Evolutionary conservation across 169 alveolate species (phyloP).

Genomic region (Cytauxzoon felis): DNA sequence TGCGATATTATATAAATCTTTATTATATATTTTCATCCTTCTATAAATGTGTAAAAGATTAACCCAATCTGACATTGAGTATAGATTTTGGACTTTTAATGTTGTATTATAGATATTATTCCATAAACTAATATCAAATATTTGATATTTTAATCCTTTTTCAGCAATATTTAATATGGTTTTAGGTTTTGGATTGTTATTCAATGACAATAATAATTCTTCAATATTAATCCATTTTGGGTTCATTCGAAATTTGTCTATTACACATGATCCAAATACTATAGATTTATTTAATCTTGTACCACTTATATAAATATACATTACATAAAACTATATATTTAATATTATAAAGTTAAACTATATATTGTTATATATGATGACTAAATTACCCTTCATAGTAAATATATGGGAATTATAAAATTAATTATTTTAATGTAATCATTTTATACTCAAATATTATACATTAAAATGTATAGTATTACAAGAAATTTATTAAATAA

Average conservation of each 20-base stretch:
- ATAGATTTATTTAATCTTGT: no score
- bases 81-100: constrained; percentile 44
- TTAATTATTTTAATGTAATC: no score
- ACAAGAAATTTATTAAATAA: no score
- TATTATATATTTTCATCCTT: constrained; percentile 65
- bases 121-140: constrained; percentile 68
- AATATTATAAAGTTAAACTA: no score
- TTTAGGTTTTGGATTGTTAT: background rate
- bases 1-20: constrained; percentile 59
- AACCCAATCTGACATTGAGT: constrained; percentile 65
- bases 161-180: constrained; percentile 54
- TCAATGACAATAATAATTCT: background rate
- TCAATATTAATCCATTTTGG: constrained; percentile 5
- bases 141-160: constrained; percentile 60
- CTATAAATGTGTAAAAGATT: constrained; percentile 67
- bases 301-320: no score
- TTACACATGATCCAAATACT: constrained; percentile 11
- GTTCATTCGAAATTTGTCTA: background rate
- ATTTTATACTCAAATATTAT: no score
- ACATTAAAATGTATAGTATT: no score
- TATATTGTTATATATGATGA: no score
- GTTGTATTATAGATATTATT: constrained; percentile 53
- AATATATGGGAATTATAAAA: no score
- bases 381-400: no score
- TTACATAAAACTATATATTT: no score